Base-by-base conservation (phyloP, 2,329 filamentous ascomycete species). In the Ophiostoma tasmaniense region DNA sequence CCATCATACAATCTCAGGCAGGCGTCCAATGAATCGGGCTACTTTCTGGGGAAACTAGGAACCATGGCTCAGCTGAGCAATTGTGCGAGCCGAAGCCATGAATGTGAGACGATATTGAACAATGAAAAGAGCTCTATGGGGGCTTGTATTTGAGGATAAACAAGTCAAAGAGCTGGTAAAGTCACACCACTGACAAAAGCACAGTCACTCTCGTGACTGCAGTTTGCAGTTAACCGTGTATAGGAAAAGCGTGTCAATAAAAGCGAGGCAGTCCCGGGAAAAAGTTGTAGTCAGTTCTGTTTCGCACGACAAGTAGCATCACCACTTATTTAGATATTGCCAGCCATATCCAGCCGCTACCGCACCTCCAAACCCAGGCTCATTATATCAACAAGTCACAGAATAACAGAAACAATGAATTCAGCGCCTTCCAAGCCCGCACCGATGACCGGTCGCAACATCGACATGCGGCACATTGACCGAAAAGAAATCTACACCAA, bases 401-500 rank as follows among this genome's bases (percentile, higher is more conserved):
- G 11, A 8, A n/a, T 17, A 35, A 62, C 20, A 35, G 20, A 62
- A 7, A 20, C 28, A 62, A 35, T 35, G 30, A 62, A 35, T 4
- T 10, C 28, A 62, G 6, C 25, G 25, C 42, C 5, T 8, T 7
- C 13, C 22, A 42, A 10, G 1, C 35, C 22, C 10, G 37, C 64
- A 2, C 37, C 37, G 13, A 73, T 71, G 70, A 4, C 66, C 11
- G 72, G 70, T 28, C 68, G 72, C 5, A 69, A 66, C 3, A 69
- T 73, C 13, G 71, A 72, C 14, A 71, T 71, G 71, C 81, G 87
- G 76, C 89, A 91, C 74, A 83, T 92, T 73, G 85, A 89, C 76
- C 86, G 90, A 62, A 86, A 88, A 77, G 86, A 89, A 59, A 81
- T 93, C 6, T 92, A 92, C 78, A 90, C 87, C 30, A 86, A 85